Base-by-base conservation (phyloP, 2,329 filamentous ascomycete genomes). In the Aphanocladium album region DNA sequence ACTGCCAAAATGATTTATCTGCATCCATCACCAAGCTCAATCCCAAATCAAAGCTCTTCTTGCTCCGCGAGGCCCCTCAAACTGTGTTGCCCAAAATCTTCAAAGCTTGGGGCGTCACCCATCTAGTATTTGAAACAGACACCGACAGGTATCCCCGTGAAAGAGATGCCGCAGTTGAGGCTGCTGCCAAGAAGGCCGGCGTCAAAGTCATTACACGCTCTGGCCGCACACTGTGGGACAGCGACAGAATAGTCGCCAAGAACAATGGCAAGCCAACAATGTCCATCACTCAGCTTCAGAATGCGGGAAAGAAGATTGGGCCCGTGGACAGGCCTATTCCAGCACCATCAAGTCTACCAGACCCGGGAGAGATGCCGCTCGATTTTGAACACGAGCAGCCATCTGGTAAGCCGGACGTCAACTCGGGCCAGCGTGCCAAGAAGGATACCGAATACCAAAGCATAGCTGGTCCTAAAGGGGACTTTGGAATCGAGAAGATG, bases 71-170 rank as follows among this genome's bases (percentile, higher is more conserved):
- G 73, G 87, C 82, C 0, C 89, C 89, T 0, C 86, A 89, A 68
- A 90, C 85, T 0, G 72, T 91, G 1, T 79, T 92, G 3, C 85
- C 86, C 1, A 90, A 90, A 71, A 75, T 92, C 1, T 89, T 91
- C 78, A 84, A 85, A 66, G 81, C 83, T 19, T 93, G 89, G 89
- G 81, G 82, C 1, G 84, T 90, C 27, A 89, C 88, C 0, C 89
- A 92, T 72, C 73, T 92, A 5, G 89, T 91, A 0, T 92, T 91
- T 66, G 89, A 93, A 70, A 89, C 88, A 67, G 89, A 92, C 67
- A 90, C 88, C 0, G 89, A 93, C 75, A 79, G 86, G 0, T 92
- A 92, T 73, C 88, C 79, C 5, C 79, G 83, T 17, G 80, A 85
- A 45, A 75, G 89, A 54, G 89, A 93, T 71, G 78, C 77, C 1